Evolutionary conservation across 805 yeast species (phyloP).

Genomic region (Wickerhamomyces chambardii): DNA sequence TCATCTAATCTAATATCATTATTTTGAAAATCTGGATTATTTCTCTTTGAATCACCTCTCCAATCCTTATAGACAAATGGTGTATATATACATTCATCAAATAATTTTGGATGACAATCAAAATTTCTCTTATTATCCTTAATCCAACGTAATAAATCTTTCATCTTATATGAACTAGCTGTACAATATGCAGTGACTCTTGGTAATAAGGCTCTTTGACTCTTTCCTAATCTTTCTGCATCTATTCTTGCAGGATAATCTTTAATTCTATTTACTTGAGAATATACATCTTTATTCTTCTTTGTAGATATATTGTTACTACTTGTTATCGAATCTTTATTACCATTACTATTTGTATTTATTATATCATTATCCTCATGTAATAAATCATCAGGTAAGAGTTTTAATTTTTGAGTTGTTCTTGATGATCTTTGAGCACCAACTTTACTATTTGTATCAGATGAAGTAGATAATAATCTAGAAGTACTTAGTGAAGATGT

Average conservation of each 20-base stretch:
- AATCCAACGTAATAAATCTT: conserved; percentile 78
- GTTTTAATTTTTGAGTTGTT: conserved; percentile 63
- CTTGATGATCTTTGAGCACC: conserved; percentile 72
- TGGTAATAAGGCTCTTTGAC: conserved; percentile 68
- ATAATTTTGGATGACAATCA: conserved; percentile 75
- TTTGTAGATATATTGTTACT: conserved; percentile 15
- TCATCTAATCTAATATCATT: conserved; percentile 70
- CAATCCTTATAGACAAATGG: conserved; percentile 79
- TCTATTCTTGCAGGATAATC: conserved; percentile 87
- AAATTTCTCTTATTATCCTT: conserved; percentile 66
- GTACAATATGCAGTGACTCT: conserved; percentile 96
- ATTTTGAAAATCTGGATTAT: conserved; percentile 11
- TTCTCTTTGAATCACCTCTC: conserved; percentile 44
- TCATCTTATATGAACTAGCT: conserved; percentile 86
- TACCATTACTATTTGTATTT: background rate
- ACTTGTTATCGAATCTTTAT: conserved; percentile 5
- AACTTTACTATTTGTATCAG: conserved; percentile 32
- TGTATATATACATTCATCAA: conserved; percentile 92
- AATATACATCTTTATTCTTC: conserved; percentile 48
- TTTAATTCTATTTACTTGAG: conserved; percentile 76
- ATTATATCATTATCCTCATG: conserved; percentile 12
- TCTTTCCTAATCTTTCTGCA: conserved; percentile 86
- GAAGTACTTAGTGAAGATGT: background rate
- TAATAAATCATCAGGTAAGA: conserved; percentile 53
- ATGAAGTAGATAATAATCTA: background rate